Percentiles rank a stretch among this genome's conserved stretches.
Evolutionary conservation across 2,329 filamentous ascomycete genomes (phyloP).

Genomic region (Byssoonygena ceratinophila): DNA sequence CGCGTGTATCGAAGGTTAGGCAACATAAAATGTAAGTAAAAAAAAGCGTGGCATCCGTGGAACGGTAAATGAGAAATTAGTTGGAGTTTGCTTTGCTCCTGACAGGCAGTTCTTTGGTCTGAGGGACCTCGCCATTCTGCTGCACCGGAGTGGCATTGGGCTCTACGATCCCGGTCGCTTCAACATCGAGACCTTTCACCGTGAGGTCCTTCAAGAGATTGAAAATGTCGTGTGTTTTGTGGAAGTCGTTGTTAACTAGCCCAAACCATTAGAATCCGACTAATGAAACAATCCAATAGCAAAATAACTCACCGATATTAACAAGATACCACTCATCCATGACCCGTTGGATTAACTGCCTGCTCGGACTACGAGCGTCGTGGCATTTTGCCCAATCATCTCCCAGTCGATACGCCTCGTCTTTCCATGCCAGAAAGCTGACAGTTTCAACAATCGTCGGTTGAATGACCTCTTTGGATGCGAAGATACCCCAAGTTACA

Average conservation of each 20-base stretch:
- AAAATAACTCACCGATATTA: slow-evolving; percentile 67
- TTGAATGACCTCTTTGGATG: slow-evolving; percentile 98
- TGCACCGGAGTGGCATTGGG: background rate
- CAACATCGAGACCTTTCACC: slow-evolving; percentile 30
- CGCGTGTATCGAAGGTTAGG: background rate
- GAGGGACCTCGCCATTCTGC: slow-evolving; percentile 1
- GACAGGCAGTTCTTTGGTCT: background rate
- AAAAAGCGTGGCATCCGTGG: background rate
- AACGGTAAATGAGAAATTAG: background rate
- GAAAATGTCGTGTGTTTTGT: slow-evolving; percentile 70
- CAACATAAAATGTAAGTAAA: too few relatives aligned
- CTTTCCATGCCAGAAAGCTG: slow-evolving; percentile 96
- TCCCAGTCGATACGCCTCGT: slow-evolving; percentile 88
- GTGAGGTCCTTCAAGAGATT: slow-evolving; percentile 67
- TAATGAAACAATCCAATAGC: background rate
- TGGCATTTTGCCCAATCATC: slow-evolving; percentile 92
- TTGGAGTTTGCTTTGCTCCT: background rate
- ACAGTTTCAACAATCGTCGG: slow-evolving; percentile 98
- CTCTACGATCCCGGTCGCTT: slow-evolving; percentile 18
- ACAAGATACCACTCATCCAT: slow-evolving; percentile 90
- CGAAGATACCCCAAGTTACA: slow-evolving; percentile 99
- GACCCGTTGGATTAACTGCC: slow-evolving; percentile 66
- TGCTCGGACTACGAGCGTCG: slow-evolving; percentile 61
- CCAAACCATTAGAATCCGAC: slow-evolving; percentile 18
- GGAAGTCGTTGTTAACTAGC: slow-evolving; percentile 94